These are phyloP conservation scores for Dendrothele bispora DNA, from an alignment of 768 basidiomycete species.

Conservation along the genomic window DNA sequence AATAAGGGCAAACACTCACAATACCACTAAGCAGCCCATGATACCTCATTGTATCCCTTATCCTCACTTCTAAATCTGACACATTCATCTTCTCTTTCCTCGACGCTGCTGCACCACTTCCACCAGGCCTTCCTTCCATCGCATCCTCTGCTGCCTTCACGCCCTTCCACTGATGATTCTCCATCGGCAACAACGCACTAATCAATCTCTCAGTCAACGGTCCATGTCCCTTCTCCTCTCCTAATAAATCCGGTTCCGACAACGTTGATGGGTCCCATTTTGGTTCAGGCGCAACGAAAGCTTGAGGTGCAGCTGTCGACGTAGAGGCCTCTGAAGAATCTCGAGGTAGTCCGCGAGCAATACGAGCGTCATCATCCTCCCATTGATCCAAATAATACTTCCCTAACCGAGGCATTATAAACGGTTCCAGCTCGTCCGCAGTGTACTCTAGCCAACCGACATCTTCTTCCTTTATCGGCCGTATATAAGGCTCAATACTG, in stretches of 20 bases:
- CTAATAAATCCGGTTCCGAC: conserved; percentile 63
- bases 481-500: conserved; percentile 87
- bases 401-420: conserved; percentile 80
- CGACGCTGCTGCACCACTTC: conserved; percentile 75
- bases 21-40: conserved; percentile 68
- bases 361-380: conserved; percentile 82
- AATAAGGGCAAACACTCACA: conserved; percentile 46
- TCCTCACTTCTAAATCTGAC: conserved; percentile 72
- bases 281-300: conserved; percentile 50
- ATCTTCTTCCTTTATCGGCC: conserved; percentile 92
- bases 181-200: conserved; percentile 70
- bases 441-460: conserved; percentile 89
- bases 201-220: conserved; percentile 85
- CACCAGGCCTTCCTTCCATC: conserved; percentile 81
- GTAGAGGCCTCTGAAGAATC: neutral
- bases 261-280: conserved; percentile 87
- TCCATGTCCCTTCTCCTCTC: conserved; percentile 82
- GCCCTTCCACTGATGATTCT: conserved; percentile 68
- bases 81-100: conserved; percentile 76
- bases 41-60: conserved; percentile 75
- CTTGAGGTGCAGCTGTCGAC: conserved; percentile 22
- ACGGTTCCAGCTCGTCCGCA: conserved; percentile 89
- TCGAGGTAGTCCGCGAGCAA: neutral
- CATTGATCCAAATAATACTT: conserved; percentile 88
- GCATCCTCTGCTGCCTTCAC: conserved; percentile 84